Conservation (phyloP, 495 filamentous ascomycete species). For the Baudoinia panamericana region DNA sequence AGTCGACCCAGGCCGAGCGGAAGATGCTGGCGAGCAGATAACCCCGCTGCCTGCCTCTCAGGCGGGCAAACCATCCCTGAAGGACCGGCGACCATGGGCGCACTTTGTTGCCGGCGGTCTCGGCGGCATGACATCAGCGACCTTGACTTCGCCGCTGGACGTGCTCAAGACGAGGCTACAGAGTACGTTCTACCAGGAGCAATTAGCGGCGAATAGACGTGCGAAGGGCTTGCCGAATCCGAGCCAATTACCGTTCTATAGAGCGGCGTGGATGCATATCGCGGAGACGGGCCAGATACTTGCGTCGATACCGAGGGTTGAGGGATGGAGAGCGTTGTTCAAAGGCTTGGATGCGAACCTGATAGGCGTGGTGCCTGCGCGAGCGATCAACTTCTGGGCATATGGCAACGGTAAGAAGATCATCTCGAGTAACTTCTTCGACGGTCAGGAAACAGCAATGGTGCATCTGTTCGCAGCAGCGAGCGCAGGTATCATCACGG, state of each 20-base stretch:
- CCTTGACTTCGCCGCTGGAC: slow-evolving; percentile 77
- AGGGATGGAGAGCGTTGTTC: slow-evolving; percentile 76
- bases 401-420: slow-evolving; percentile 81
- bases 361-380: slow-evolving; percentile 72
- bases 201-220: slow-evolving; percentile 37
- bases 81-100: slow-evolving; percentile 57
- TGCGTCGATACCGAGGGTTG: slow-evolving; percentile 55
- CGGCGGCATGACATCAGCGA: slow-evolving; percentile 76
- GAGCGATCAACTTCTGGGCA: slow-evolving; percentile 76
- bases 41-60: slow-evolving; percentile 31
- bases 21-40: slow-evolving; percentile 27
- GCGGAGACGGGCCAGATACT: slow-evolving; percentile 73
- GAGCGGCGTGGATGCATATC: slow-evolving; percentile 46
- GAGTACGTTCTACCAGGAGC: slow-evolving; percentile 77
- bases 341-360: slow-evolving; percentile 81
- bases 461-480: slow-evolving; percentile 64
- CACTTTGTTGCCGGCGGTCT: slow-evolving; percentile 79
- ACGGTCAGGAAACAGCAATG: slow-evolving; percentile 50
- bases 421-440: slow-evolving; percentile 51
- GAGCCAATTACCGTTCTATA: slow-evolving; percentile 34
- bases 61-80: slow-evolving; percentile 33
- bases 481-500: slow-evolving; percentile 62
- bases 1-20: slow-evolving; percentile 34
- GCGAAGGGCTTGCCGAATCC: slow-evolving; percentile 36
- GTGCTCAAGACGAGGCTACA: slow-evolving; percentile 84